Evolutionary conservation across 495 filamentous ascomycete species (phyloP), one percentile per base, ranked within the genome.

Genomic region (Oidiodendron maius): DNA sequence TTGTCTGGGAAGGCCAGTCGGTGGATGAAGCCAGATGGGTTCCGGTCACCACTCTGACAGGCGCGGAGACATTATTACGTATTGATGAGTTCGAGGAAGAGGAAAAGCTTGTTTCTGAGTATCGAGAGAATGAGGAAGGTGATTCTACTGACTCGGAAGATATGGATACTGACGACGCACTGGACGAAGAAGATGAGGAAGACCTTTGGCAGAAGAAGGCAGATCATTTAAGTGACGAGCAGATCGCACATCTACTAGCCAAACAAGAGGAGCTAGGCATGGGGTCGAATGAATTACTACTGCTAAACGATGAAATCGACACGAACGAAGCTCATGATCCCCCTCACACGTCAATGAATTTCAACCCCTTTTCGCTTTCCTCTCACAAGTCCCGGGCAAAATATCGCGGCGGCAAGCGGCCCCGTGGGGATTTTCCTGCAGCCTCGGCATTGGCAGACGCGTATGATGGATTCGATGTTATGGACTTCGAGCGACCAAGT

Each of bases 381-480:
- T 21, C 23, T 5, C 39, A 52, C 28, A 46, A 20, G 13, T 15
- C 12, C 17, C 15, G 21, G 39, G 15, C 25, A 35, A 56, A 51
- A 25, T 39, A 21, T 4, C 15, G 4, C 8, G 45, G 45, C 24
- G 15, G 17, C 12, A 51, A 46, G 28, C 25, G 44, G 40, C 38
- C 57, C 16, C 22, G 28, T 40, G 55, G 52, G 1, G 58, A 52
- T 4, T 58, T 58, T 41, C 54, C 57, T 13, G 17, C 54, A 51
- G 53, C 49, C 40, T 45, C 51, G 39, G 23, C 39, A 40, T 76
- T 90, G 49, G 84, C 83, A 0, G 82, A 91, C 58, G 78, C 80
- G 2, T 90, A 91, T 56, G 80, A 83, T 53, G 83, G 78, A 21
- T 80, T 95, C 51, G 89, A 95, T 58, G 70, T 93, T 23, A 88